Evolutionary conservation across 148 eudicot genomes (phyloP).

Genomic region (Cornus suecica): DNA sequence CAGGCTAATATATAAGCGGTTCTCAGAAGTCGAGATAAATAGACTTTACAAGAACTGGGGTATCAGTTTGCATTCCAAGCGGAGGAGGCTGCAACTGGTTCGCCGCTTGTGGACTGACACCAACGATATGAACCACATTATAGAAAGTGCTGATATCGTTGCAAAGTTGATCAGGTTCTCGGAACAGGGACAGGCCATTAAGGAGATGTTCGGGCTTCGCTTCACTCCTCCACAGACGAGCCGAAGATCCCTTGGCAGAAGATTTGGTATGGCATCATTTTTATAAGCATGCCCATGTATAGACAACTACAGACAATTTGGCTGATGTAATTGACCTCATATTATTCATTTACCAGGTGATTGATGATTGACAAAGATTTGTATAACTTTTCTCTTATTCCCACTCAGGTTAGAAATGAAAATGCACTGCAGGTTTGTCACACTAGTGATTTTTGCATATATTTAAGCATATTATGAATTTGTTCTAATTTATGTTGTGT

Average conservation of each 20-base stretch:
- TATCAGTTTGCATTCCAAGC: constrained; percentile 50
- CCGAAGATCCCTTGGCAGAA: constrained; percentile 69
- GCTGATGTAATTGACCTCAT: constrained; percentile 6
- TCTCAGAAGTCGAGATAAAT: constrained; percentile 56
- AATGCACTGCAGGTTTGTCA: neutral
- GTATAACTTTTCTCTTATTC: neutral
- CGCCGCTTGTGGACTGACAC: constrained; percentile 57
- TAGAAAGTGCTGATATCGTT: constrained; percentile 59
- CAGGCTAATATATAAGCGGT: constrained; percentile 66
- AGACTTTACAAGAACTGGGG: constrained; percentile 67
- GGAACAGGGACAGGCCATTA: constrained; percentile 56
- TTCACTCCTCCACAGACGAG: constrained; percentile 54
- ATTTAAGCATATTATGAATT: neutral
- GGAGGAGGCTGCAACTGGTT: constrained; percentile 59
- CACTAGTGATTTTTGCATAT: neutral
- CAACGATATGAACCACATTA: constrained; percentile 43
- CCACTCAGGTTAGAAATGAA: neutral
- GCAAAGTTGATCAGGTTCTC: constrained; percentile 67
- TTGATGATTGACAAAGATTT: neutral
- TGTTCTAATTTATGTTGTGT: neutral
- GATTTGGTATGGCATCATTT: constrained; percentile 42
- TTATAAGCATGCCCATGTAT: constrained; percentile 27
- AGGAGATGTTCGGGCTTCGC: constrained; percentile 90
- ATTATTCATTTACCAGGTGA: neutral
- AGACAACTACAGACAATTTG: constrained; percentile 5